Percentiles rank a stretch among this genome's conserved stretches.
phyloP scores from a whole-genome alignment of 2,329 filamentous ascomycete genomes.

The Alternaria conjuncta region DNA sequence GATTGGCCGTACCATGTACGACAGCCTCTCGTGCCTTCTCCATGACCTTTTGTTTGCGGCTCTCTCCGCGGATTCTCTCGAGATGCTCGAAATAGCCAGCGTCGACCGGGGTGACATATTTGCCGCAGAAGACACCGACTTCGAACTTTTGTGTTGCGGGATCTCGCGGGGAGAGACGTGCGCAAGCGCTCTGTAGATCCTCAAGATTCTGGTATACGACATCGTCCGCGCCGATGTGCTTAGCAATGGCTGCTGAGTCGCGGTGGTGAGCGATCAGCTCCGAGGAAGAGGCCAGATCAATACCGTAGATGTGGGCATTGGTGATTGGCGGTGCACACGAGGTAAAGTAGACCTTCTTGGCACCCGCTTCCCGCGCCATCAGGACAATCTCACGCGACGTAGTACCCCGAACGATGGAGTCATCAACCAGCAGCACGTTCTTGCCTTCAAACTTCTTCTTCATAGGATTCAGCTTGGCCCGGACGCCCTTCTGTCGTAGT shows the following conservation, averaged over 20 bases:
- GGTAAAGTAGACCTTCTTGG: conserved; percentile 81
- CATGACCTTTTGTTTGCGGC: conserved; percentile 69
- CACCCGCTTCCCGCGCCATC: conserved; percentile 86
- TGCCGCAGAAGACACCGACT: conserved; percentile 88
- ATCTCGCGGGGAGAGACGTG: conserved; percentile 69
- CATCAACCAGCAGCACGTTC: conserved; percentile 84
- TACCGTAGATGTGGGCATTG: conserved; percentile 64
- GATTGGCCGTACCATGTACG: conserved; percentile 65
- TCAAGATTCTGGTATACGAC: conserved; percentile 79
- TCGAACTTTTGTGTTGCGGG: conserved; percentile 73
- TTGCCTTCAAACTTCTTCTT: conserved; percentile 81
- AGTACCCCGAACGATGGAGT: conserved; percentile 87
- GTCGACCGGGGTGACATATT: conserved; percentile 81
- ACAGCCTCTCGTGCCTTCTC: conserved; percentile 70
- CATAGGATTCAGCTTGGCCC: conserved; percentile 88
- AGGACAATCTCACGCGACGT: conserved; percentile 79
- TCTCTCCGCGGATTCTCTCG: conserved; percentile 73
- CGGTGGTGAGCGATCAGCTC: conserved; percentile 76
- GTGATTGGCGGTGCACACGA: conserved; percentile 83
- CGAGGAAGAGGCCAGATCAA: conserved; percentile 73
- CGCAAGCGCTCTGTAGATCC: conserved; percentile 81
- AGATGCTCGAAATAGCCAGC: conserved; percentile 84
- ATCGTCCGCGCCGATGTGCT: conserved; percentile 74
- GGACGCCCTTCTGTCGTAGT: conserved; percentile 81
- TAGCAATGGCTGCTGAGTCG: conserved; percentile 65